A percentile compares a stretch with the other conserved stretches of the same genome.
phyloP scores from a whole-genome alignment of 2,329 filamentous ascomycete species.

The Alternaria viburni region DNA sequence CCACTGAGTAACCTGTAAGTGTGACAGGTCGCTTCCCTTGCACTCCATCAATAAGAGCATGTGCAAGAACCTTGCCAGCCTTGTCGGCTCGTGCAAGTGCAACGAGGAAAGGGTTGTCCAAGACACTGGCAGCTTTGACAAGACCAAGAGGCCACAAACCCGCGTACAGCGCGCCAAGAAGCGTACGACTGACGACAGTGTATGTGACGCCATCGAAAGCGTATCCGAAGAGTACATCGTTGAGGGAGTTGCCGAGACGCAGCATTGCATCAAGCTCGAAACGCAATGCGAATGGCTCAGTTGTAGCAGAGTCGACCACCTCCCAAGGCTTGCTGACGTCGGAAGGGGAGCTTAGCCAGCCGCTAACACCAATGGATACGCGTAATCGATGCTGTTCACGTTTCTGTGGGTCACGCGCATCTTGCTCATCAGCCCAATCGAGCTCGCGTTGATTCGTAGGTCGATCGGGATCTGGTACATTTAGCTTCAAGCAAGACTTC shows the following conservation, averaged over 20 bases:
- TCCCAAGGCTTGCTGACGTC: conserved; percentile 78
- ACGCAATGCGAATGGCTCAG: conserved; percentile 79
- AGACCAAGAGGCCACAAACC: conserved; percentile 56
- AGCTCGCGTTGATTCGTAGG: conserved; percentile 24
- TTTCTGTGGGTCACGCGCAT: conserved; percentile 32
- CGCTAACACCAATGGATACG: conserved; percentile 78
- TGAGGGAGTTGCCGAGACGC: conserved; percentile 77
- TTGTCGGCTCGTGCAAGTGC: conserved; percentile 79
- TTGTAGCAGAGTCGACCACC: conserved; percentile 67
- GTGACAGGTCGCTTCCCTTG: conserved; percentile 82
- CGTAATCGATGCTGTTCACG: conserved; percentile 59
- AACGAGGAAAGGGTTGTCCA: conserved; percentile 82
- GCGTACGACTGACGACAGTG: conserved; percentile 70
- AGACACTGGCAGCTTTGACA: conserved; percentile 58
- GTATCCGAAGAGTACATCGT: conserved; percentile 75
- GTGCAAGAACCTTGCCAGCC: conserved; percentile 77
- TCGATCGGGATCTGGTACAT: conserved; percentile 25
- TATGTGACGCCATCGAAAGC: conserved; percentile 77
- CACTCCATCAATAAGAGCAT: conserved; percentile 78
- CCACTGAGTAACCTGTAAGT: conserved; percentile 80
- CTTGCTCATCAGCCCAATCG: conserved; percentile 34
- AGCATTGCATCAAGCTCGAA: conserved; percentile 81
- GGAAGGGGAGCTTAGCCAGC: conserved; percentile 75
- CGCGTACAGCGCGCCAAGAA: conserved; percentile 54
- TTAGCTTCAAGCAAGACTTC: background rate